phyloP scores from a whole-genome alignment of 345 rosid species.

The Populus tremula region DNA sequence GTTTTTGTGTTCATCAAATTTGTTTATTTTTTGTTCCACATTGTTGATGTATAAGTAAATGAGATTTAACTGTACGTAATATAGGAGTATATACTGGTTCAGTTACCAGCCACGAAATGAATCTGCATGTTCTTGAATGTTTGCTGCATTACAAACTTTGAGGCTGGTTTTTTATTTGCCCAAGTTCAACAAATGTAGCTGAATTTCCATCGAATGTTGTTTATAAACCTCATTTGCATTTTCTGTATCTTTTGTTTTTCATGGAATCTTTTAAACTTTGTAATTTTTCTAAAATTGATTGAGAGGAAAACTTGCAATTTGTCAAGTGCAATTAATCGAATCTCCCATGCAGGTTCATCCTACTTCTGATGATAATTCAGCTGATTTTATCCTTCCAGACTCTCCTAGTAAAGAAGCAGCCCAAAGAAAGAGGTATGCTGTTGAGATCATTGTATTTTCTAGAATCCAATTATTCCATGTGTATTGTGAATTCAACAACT shows the following conservation, averaged over 20 bases:
- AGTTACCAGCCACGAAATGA: no score
- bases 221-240: not conserved
- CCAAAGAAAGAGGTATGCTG: slow-evolving; percentile 49
- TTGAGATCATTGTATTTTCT: not conserved
- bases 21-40: not conserved
- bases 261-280: not conserved
- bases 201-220: not conserved
- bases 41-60: not conserved
- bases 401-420: slow-evolving; percentile 26
- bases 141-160: not conserved
- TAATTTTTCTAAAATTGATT: slow-evolving; percentile 13
- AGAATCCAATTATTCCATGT: not conserved
- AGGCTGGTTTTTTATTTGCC: not conserved
- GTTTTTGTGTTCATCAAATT: not conserved
- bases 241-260: not conserved
- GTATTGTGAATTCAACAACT: not conserved
- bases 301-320: not conserved
- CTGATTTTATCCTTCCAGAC: slow-evolving; percentile 36
- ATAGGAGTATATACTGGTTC: not conserved
- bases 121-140: not conserved
- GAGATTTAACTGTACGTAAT: not conserved
- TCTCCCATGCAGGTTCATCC: slow-evolving; percentile 66
- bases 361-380: slow-evolving; percentile 40
- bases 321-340: slow-evolving; percentile 12
- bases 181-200: not conserved